These are phyloP conservation scores for Ichthyophthirius multifiliis DNA, from an alignment of 169 alveolate species.

Conservation along the genomic window DNA sequence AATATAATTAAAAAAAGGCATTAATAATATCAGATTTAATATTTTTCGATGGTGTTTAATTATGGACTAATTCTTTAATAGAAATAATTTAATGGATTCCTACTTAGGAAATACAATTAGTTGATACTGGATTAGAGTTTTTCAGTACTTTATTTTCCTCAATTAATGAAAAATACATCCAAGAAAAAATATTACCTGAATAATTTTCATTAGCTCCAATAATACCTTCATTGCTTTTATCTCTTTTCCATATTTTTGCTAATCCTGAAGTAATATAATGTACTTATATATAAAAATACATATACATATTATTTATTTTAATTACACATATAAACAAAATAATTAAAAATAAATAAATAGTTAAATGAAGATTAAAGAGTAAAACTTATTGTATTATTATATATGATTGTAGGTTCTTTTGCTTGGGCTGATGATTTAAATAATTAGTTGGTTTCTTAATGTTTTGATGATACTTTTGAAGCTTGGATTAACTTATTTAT, in stretches of 20 bases:
- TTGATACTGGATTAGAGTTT: neutral
- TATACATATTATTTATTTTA: too few species aligned
- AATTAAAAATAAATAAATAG: neutral
- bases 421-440: constrained; percentile 43
- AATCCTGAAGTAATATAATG: neutral
- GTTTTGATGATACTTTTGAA: constrained; percentile 37
- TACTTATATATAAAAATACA: neutral
- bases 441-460: constrained; percentile 14
- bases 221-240: neutral
- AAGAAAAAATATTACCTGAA: constrained; percentile 1
- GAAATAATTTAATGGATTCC: constrained; percentile 8
- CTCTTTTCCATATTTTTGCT: neutral
- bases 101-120: neutral
- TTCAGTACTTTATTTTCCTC: neutral
- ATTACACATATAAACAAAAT: too few species aligned
- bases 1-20: neutral
- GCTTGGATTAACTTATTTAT: constrained; percentile 40
- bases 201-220: neutral
- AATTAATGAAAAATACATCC: neutral
- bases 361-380: constrained; percentile 29
- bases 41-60: neutral
- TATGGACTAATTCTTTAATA: constrained; percentile 6
- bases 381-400: constrained; percentile 24
- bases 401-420: constrained; percentile 25
- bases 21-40: neutral